These are phyloP conservation scores for Melastoma candidum DNA, from an alignment of 441 rosid species.

Conservation along the genomic window DNA sequence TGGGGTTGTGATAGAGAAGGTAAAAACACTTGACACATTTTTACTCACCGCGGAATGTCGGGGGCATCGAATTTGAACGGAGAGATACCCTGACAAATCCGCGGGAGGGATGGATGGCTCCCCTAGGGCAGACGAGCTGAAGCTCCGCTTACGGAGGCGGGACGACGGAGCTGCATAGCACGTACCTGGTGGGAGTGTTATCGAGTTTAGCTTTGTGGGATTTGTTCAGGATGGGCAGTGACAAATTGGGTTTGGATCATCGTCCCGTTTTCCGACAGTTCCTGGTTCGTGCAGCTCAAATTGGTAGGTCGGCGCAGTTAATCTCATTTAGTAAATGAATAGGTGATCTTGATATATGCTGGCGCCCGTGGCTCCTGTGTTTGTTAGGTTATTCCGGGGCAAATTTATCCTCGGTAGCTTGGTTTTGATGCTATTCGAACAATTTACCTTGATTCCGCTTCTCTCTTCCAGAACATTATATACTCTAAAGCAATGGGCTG, in stretches of 20 bases:
- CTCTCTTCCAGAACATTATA: too few relatives aligned
- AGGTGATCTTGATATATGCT: too few relatives aligned
- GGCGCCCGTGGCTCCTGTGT: too few relatives aligned
- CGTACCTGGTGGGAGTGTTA: slow-evolving; percentile 50
- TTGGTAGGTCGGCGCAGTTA: slow-evolving; percentile 38
- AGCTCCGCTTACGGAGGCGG: slow-evolving; percentile 6
- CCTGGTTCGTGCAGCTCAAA: slow-evolving; percentile 59
- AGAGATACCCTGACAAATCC: slow-evolving; percentile 35
- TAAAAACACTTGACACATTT: neutral
- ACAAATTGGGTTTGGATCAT: slow-evolving; percentile 53
- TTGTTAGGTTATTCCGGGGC: too few relatives aligned
- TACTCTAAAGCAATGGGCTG: too few relatives aligned
- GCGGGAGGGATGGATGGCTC: slow-evolving; percentile 12
- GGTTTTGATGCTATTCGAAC: too few relatives aligned
- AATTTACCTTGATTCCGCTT: too few relatives aligned
- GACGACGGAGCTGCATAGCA: slow-evolving; percentile 13
- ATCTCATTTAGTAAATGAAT: neutral
- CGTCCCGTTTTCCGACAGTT: slow-evolving; percentile 41
- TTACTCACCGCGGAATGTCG: slow-evolving; percentile 40
- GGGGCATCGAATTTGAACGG: slow-evolving; percentile 63
- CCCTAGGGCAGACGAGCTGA: neutral
- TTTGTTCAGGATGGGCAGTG: slow-evolving; percentile 57
- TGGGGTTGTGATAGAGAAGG: slow-evolving; percentile 2
- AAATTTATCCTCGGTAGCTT: too few relatives aligned
- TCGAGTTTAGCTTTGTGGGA: slow-evolving; percentile 89